A percentile compares a stretch with the other conserved stretches of the same genome.
phyloP scores from a whole-genome alignment of 805 yeast species.

The Schwanniomyces pseudopolymorphus region DNA sequence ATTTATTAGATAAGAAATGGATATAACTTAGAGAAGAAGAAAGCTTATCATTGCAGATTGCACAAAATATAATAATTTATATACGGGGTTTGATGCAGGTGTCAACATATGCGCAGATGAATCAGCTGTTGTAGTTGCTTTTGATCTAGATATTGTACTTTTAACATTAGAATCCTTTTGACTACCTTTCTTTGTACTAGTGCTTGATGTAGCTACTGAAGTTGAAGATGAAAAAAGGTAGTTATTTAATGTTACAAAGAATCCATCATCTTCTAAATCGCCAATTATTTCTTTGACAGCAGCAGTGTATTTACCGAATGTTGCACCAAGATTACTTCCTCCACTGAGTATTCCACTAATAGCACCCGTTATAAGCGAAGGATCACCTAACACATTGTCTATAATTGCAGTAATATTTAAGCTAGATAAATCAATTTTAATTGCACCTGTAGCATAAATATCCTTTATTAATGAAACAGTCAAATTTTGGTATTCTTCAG shows the following conservation, averaged over 20 bases:
- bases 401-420: slow-evolving; percentile 29
- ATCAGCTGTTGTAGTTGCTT: background rate
- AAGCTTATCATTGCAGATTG: background rate
- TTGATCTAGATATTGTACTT: background rate
- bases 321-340: slow-evolving; percentile 8
- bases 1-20: background rate
- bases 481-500: slow-evolving; percentile 35
- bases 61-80: background rate
- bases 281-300: slow-evolving; percentile 29
- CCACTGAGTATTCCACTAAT: slow-evolving; percentile 25
- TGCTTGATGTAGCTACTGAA: slow-evolving; percentile 8
- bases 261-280: slow-evolving; percentile 35
- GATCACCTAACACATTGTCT: slow-evolving; percentile 21
- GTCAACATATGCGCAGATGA: background rate
- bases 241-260: slow-evolving; percentile 37
- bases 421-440: slow-evolving; percentile 18
- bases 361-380: slow-evolving; percentile 17
- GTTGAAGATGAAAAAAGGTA: slow-evolving; percentile 22
- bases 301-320: slow-evolving; percentile 24
- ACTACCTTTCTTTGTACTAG: slow-evolving; percentile 3
- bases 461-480: slow-evolving; percentile 32
- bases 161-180: background rate
- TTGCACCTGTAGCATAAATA: slow-evolving; percentile 23
- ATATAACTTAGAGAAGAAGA: background rate
- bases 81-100: background rate